Base-by-base conservation (phyloP, 2,329 filamentous ascomycete species). In the Apiospora pterosperma region DNA sequence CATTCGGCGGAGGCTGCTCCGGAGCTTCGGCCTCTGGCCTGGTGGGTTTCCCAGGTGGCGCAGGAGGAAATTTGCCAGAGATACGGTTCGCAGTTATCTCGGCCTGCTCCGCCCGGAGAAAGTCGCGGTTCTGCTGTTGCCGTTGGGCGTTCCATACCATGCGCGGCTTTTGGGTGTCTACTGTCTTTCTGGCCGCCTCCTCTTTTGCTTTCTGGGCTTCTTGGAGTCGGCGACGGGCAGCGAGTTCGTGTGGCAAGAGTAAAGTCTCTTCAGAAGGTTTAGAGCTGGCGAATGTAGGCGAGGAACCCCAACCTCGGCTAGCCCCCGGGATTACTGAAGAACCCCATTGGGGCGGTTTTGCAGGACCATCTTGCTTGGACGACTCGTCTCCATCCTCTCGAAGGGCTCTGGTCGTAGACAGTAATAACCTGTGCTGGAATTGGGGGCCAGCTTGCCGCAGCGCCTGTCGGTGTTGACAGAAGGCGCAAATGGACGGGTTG, bases 401-500 rank as follows among this genome's bases (percentile, higher is more conserved):
- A 3, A 71, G 64, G 16, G 16, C 39, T 48, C n/a, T 63, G 11
- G 71, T 67, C 19, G 39, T 66, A 21, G 70, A 71, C 34, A 72
- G 65, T 11, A 65, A 65, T 11, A 65, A 52, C 23, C 68, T 31
- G 11, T 60, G 60, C 7, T 62, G 68, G 59, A 58, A 65, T 23
- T 64, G 67, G 42, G 66, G 63, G 11, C 64, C 63, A 31, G 64
- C 44, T 34, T 63, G 66, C 55, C 65, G 69, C 19, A 67, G 58
- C 36, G 67, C 69, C 23, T 70, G 70, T 52, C 71, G 71, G 66
- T 71, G 67, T 65, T 69, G 71, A 66, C 72, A 74, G 67, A 74
- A 72, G 64, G 69, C 69, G 68, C 70, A 76, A 65, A 75, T 71
- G 48, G 72, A 74, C 64, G 65, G 70, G 64, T 73, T 71, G 64